Base-by-base conservation (phyloP, 345 rosid genomes). In the Boechera retrofracta region DNA sequence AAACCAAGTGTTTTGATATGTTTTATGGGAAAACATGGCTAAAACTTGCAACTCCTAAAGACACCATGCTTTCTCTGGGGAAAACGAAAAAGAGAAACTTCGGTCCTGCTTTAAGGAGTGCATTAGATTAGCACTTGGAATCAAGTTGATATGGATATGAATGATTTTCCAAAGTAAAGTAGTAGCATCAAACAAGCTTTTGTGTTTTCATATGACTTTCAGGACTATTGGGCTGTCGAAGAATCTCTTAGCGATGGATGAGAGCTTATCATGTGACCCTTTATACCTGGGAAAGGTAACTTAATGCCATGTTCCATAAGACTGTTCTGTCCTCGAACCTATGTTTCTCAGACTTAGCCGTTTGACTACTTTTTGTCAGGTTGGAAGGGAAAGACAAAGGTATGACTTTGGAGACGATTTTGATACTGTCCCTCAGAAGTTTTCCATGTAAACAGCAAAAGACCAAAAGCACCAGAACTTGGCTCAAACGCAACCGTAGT, bases 341-440 rank as follows among this genome's bases (percentile, higher is more conserved):
- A 66, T 51, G 78, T 73, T 52, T 15, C 57, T 59, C 24, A 66
- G 55, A 65, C 69, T 72, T 59, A 51, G 6, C 33, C n/a, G 32
- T 65, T 9, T 69, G 60, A 38, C 49, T 58, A 69, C 36, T 35
- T 56, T 3, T 62, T 55, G 52, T 71, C 80, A 96, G 99, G 97
- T 79, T 55, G 98, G 97, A 66, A 87, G 85, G 81, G 97, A 93
- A 74, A 83, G 98, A 52, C 99, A 89, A 73, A 89, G 94, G 83
- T 89, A 84, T 10, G 98, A 96, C 84, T 93, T 87, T n/a, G 98
- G 91, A 67, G 83, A 81, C 48, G 99, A 93, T 80, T 87, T 88
- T 28, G 99, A 96, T 74, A 16, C 85, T 13, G 96, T 87, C 69
- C 98, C 99, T 64, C 93, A 89, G 84, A 96, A 85, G 83, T 96